Conservation (phyloP, 768 basidiomycete species). For the Glaciozyma antarctica region DNA sequence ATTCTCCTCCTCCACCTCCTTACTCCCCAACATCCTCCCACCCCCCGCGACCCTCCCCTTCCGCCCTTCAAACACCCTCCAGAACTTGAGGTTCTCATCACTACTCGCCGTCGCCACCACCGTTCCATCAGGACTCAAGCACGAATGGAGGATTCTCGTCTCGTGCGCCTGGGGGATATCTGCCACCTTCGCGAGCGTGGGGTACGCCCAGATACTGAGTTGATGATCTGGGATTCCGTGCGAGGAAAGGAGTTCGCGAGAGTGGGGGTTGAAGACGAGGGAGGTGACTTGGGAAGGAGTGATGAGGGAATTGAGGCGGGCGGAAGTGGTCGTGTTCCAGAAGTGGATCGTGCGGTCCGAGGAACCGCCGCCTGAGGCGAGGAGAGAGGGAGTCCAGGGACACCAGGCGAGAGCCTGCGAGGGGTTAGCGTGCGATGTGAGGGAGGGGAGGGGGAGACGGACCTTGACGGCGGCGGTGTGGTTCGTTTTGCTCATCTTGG, state of each 20-base stretch:
- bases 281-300: conserved; percentile 89
- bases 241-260: conserved; percentile 81
- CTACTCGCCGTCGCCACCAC: conserved; percentile 84
- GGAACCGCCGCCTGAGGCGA: conserved; percentile 90
- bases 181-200: conserved; percentile 66
- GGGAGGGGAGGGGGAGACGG: conserved; percentile 5
- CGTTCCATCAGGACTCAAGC: conserved; percentile 77
- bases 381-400: conserved; percentile 83
- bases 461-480: conserved; percentile 69
- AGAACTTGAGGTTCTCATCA: conserved; percentile 81
- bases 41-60: background rate
- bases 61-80: conserved; percentile 35
- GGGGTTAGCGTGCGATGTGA: background rate
- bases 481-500: conserved; percentile 85
- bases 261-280: conserved; percentile 72
- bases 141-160: conserved; percentile 74
- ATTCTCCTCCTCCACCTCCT: conserved; percentile 30
- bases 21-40: conserved; percentile 13
- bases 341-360: conserved; percentile 82
- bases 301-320: conserved; percentile 72
- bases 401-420: conserved; percentile 90
- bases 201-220: conserved; percentile 52
- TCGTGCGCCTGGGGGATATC: conserved; percentile 91
- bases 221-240: conserved; percentile 72
- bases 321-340: conserved; percentile 87